Base-by-base conservation (phyloP, 768 basidiomycete genomes). In the Serendipita sp. region DNA sequence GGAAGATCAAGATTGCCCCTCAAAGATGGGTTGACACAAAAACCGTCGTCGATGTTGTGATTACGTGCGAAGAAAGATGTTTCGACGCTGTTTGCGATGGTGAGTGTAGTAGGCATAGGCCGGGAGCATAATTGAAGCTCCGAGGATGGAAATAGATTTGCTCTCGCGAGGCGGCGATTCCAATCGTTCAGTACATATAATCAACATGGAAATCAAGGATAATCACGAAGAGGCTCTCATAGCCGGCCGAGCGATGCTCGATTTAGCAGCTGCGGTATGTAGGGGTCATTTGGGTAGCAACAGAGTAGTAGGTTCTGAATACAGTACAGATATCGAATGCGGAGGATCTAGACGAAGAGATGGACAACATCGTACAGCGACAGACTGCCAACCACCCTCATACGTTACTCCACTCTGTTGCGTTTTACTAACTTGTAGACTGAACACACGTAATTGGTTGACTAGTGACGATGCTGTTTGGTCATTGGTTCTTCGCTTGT, bases 51-150 rank as follows among this genome's bases (percentile, higher is more conserved):
- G 96, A 99, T 71, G 79, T 99, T 22, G 96, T 99, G 22, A 93
- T 99, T 69, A 99, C 96, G 3, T 99, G 96, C 72, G 96, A 98
- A 75, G 96, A 99, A 72, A 83, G 95, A 61, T 99, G 96, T 72
- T 99, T 93, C 72, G 96, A 99, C 71, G 88, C 92, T 0, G 96
- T 99, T 20, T 96, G 94, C 71, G 96, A 98, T 72, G 96, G 96
- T 96, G 68, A 69, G 82, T 71, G 4, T 42, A 38, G 20, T 22
- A n/a, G n/a, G n/a, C n/a, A n/a, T n/a, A n/a, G n/a, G n/a, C n/a
- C n/a, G 51, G 61, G 42, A 26, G n/a, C 33, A 3, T 45, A n/a
- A 9, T 30, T 26, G 38, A 28, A 24, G n/a, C n/a, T n/a, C n/a
- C n/a, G n/a, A n/a, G n/a, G n/a, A n/a, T n/a, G n/a, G n/a, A n/a